Evolutionary conservation across 306 rosid genomes (phyloP).

Genomic region (Rosa persica): DNA sequence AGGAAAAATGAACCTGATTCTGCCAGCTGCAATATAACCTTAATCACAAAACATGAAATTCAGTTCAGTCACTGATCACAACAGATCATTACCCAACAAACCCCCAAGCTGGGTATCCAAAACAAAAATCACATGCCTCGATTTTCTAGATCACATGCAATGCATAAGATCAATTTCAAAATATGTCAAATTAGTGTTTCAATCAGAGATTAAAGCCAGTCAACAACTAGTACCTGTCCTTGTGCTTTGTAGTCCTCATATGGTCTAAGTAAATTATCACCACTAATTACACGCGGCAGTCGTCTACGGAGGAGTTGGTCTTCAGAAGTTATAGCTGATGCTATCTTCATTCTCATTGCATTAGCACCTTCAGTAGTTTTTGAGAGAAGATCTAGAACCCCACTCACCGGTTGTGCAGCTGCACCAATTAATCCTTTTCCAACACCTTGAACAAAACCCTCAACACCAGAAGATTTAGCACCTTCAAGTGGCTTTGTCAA

Average conservation of each 20-base stretch:
- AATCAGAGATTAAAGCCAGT: constrained; percentile 13
- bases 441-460: constrained; percentile 99
- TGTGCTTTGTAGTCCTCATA: constrained; percentile 85
- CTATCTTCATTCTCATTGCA: constrained; percentile 97
- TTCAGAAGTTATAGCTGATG: constrained; percentile 92
- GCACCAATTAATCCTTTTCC: constrained; percentile 98
- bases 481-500: constrained; percentile 98
- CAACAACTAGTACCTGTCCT: constrained; percentile 76
- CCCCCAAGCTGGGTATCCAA: not conserved
- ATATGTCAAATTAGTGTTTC: not conserved
- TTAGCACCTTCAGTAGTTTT: constrained; percentile 99
- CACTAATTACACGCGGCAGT: constrained; percentile 87
- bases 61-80: not conserved
- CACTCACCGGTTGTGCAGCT: constrained; percentile 99
- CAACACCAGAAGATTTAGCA: constrained; percentile 93
- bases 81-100: constrained; percentile 18
- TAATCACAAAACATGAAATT: constrained; percentile 42
- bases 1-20: constrained; percentile 96
- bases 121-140: not conserved
- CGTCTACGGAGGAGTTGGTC: constrained; percentile 96
- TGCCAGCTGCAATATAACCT: constrained; percentile 93
- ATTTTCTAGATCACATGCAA: not conserved
- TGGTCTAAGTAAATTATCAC: constrained; percentile 84
- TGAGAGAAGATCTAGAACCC: constrained; percentile 93
- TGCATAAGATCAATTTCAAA: not conserved